Evolutionary conservation across 441 rosid genomes (phyloP).

Genomic region (Flueggea neowawraea): DNA sequence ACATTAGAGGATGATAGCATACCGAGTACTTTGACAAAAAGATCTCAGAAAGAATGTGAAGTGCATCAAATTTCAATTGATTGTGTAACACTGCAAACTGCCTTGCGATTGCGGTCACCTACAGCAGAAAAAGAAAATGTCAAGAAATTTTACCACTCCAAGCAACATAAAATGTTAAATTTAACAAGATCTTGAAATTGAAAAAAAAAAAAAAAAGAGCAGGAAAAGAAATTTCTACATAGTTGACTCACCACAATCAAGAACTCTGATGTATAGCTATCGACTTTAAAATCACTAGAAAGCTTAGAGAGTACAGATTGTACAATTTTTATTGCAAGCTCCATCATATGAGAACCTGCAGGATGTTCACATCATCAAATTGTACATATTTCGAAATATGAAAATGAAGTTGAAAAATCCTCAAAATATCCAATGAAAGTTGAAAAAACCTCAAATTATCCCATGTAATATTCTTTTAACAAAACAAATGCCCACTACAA

Average conservation of each 20-base stretch:
- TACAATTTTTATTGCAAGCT: conserved; percentile 66
- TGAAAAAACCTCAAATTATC: too few relatives aligned
- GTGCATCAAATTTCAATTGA: conserved; percentile 81
- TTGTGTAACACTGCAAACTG: conserved; percentile 82
- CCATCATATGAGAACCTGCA: conserved; percentile 74
- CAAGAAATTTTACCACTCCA: neutral
- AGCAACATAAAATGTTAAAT: neutral
- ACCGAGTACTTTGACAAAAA: conserved; percentile 64
- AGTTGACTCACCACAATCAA: conserved; percentile 56
- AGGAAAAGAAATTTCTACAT: neutral
- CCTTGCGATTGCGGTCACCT: conserved; percentile 63
- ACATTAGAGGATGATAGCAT: conserved; percentile 15
- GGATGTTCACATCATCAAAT: conserved; percentile 11
- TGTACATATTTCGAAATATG: neutral
- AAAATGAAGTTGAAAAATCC: neutral
- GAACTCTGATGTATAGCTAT: conserved; percentile 42
- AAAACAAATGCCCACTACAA: neutral
- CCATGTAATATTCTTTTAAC: neutral
- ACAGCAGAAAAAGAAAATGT: conserved; percentile 11
- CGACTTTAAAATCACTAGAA: conserved; percentile 32
- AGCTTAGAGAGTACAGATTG: conserved; percentile 53
- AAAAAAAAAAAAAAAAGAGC: neutral
- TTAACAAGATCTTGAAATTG: too few relatives aligned
- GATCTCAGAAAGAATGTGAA: conserved; percentile 69
- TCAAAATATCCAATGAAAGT: neutral